Evolutionary conservation across 2,329 filamentous ascomycete genomes (phyloP), one percentile per base, ranked within the genome.

Genomic region (Emergomyces orientalis): DNA sequence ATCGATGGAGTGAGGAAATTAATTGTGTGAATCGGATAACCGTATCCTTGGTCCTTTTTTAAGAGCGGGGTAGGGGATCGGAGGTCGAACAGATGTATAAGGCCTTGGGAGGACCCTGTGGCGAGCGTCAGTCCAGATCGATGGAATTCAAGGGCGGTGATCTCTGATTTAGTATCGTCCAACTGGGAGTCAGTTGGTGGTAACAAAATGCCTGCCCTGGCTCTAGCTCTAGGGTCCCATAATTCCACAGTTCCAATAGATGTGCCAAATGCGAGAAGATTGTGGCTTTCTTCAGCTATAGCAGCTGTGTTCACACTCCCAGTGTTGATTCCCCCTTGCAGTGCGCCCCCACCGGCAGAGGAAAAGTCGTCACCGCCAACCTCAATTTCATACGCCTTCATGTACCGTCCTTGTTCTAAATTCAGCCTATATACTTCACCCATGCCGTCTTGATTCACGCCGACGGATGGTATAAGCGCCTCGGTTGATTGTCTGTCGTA

Each of bases 201-300:
- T 14, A 87, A 82, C 1, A 99, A 79, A 22, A 93, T 82, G 19
- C 90, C 92, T 13, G 93, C 88, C 63, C 91, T 83, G 62, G 88
- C 88, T 72, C 91, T 88, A 37, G 89, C 91, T 64, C 94, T 84
- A 0, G 92, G 84, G 73, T 99, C 94, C 90, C 92, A 99, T 71
- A 97, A 93, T 73, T 99, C 94, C 32, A 97, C 90, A 0, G 93
- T 96, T n/a, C 94, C 93, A 63, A 94, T 80, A 2, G 91, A 92
- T 0, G 94, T 99, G 60, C 95, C 94, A 70, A 99, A 99, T 0
- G 93, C 92, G 41, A 92, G 82, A 4, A 99, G 81, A 63, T 94
- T 94, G 74, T 99, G 94, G 57, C 89, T 92, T 49, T 88, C 84
- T 72, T 97, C 90, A 2, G 94, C 94, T 64, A 96, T 85, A 2